phyloP scores from a whole-genome alignment of 169 alveolate species.

The Plasmodium inui region DNA sequence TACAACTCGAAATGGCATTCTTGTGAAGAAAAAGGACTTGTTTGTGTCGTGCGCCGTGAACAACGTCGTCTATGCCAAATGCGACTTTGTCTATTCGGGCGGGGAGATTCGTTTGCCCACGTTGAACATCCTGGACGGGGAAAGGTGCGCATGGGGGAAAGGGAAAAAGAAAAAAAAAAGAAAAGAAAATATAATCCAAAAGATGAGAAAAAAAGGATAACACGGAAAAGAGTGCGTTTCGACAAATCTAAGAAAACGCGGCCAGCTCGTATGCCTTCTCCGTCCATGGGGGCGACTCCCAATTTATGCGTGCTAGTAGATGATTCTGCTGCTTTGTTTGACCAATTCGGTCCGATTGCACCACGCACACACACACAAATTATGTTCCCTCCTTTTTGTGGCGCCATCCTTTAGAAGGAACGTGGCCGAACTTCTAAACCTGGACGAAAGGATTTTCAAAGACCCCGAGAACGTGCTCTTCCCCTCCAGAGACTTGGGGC shows the following conservation, averaged over 20 bases:
- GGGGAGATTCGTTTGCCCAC: constrained; percentile 37
- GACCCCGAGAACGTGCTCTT: constrained; percentile 73
- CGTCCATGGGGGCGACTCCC: not conserved
- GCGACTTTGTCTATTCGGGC: constrained; percentile 18
- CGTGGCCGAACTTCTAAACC: constrained; percentile 40
- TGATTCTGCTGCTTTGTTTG: not conserved
- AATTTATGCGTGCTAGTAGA: not conserved
- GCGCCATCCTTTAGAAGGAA: constrained; percentile 19
- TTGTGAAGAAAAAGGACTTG: constrained; percentile 52
- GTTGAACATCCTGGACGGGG: constrained; percentile 63
- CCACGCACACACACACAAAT: not conserved
- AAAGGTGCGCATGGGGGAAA: constrained; percentile 18
- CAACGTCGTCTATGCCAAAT: constrained; percentile 53
- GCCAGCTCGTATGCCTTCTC: not conserved
- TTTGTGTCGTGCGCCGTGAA: constrained; percentile 63
- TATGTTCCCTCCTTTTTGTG: not conserved
- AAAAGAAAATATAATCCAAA: not conserved
- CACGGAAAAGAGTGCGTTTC: not conserved
- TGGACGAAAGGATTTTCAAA: constrained; percentile 70
- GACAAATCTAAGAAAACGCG: not conserved
- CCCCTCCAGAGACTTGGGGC: constrained; percentile 40
- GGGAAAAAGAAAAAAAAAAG: not conserved
- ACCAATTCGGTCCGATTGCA: not conserved
- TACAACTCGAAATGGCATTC: constrained; percentile 61
- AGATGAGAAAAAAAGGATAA: not conserved